Conservation (phyloP, 2,329 filamentous ascomycete species). For the Pseudocercospora cruenta region DNA sequence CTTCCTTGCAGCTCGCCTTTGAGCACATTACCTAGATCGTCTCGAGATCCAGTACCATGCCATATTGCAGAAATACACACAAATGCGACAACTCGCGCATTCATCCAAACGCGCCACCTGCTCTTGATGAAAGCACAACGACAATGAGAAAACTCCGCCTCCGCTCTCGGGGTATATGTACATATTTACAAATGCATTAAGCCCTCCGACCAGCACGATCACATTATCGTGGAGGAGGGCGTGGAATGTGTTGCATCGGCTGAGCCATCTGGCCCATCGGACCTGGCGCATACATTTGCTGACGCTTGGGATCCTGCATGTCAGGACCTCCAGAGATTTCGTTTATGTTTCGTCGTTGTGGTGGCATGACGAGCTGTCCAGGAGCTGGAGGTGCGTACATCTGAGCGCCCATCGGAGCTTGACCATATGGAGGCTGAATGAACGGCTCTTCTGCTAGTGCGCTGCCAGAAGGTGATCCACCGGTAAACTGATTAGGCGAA, state of each 20-base stretch:
- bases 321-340: conserved; percentile 61
- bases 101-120: conserved; percentile 1
- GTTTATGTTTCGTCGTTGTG: conserved; percentile 59
- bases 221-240: conserved; percentile 25
- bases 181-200: conserved; percentile 25
- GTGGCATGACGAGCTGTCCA: conserved; percentile 42
- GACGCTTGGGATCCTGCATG: conserved; percentile 59
- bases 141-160: not conserved
- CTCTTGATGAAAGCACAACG: not conserved
- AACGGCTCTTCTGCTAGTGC: conserved; percentile 51
- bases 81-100: not conserved
- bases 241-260: conserved; percentile 25
- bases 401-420: conserved; percentile 23
- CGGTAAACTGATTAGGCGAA: conserved; percentile 62
- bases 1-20: conserved; percentile 7
- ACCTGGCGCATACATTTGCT: conserved; percentile 57
- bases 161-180: conserved; percentile 21
- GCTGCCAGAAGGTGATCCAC: conserved; percentile 60
- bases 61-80: not conserved
- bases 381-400: conserved; percentile 46
- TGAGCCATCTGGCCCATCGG: conserved; percentile 49
- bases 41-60: conserved; percentile 5
- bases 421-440: conserved; percentile 48
- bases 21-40: conserved; percentile 6
- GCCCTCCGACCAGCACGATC: not conserved